Base-by-base conservation (phyloP, 306 rosid genomes). In the Glycine latifolia region DNA sequence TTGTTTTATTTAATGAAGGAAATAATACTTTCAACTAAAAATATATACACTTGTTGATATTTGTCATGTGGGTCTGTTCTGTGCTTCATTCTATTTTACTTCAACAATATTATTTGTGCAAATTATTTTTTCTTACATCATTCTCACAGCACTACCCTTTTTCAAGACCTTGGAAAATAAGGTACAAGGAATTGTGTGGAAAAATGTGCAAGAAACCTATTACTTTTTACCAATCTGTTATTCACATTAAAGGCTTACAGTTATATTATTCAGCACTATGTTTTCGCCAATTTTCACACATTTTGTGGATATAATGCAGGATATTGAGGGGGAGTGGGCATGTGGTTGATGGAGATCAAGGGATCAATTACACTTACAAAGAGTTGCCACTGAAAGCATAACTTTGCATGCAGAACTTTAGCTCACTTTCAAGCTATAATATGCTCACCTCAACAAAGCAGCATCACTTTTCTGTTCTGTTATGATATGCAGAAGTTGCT, bases 321-420 rank as follows among this genome's bases (percentile, higher is more conserved):
- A 81, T 90, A 82, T 49, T 94, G 81, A 94, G 90, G 80, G 98
- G 98, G 7, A 86, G 14, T n/a, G 98, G 97, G 54, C 97, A 92
- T 55, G 92, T 88, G 71, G 97, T 89, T 10, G 81, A 90, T 43
- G 92, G 97, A 2, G 97, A 91, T 84, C 86, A 86, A 80, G 95
- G 89, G 46, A 78, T 91, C 12, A 47, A 20, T 31, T 91, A 90
- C 81, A 90, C 90, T 15, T 89, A 89, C 84, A 89, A 87, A 83
- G 85, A 86, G 53, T 88, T 89, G 35, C 84, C 84, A 50, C 39
- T 74, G 20, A 33, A 54, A 60, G 76, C 85, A 46, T 88, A 81
- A 39, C 16, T 37, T 43, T 43, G 48, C 20, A 69, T 41, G 41
- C 75, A 78, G 79, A 67, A 67, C 43, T 48, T 48, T 71, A 14